phyloP scores from a whole-genome alignment of 1,284 basidiomycete genomes.

The Ceratobasidium papillatum region DNA sequence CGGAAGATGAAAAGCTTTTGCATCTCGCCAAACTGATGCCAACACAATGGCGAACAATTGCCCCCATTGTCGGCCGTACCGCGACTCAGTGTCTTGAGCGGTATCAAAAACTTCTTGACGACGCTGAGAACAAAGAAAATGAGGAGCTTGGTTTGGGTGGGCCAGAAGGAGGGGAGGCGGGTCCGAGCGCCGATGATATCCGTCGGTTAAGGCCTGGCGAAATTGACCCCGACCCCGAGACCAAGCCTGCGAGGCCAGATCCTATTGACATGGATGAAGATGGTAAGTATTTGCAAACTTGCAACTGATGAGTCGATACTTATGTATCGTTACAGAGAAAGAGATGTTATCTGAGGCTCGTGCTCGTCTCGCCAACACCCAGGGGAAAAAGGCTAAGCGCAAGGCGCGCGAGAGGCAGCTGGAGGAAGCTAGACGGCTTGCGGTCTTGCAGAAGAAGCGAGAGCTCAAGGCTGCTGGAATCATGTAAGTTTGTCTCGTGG shows the following conservation, averaged over 20 bases:
- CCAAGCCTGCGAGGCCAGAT: constrained; percentile 96
- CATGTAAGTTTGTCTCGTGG: constrained; percentile 65
- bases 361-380: constrained; percentile 97
- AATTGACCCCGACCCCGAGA: constrained; percentile 99
- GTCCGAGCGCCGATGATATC: constrained; percentile 90
- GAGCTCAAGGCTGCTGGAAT: constrained; percentile 98
- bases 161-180: constrained; percentile 73
- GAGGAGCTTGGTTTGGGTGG: constrained; percentile 91
- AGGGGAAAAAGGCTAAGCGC: constrained; percentile 99
- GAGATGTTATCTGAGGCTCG: constrained; percentile 99
- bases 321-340: constrained; percentile 72
- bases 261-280: constrained; percentile 99
- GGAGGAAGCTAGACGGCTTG: constrained; percentile 93
- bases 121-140: constrained; percentile 94
- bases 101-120: constrained; percentile 97
- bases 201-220: constrained; percentile 92
- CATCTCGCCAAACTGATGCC: constrained; percentile 99
- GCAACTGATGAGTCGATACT: background rate
- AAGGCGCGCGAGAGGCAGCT: constrained; percentile 96
- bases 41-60: constrained; percentile 99
- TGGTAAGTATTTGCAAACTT: constrained; percentile 59
- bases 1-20: constrained; percentile 97
- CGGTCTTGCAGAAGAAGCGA: constrained; percentile 96
- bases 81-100: constrained; percentile 98
- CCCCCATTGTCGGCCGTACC: constrained; percentile 98